A percentile compares a stretch with the other conserved stretches of the same genome.
Conservation (phyloP, 1,284 basidiomycete genomes). For the Ustilago sp. region DNA sequence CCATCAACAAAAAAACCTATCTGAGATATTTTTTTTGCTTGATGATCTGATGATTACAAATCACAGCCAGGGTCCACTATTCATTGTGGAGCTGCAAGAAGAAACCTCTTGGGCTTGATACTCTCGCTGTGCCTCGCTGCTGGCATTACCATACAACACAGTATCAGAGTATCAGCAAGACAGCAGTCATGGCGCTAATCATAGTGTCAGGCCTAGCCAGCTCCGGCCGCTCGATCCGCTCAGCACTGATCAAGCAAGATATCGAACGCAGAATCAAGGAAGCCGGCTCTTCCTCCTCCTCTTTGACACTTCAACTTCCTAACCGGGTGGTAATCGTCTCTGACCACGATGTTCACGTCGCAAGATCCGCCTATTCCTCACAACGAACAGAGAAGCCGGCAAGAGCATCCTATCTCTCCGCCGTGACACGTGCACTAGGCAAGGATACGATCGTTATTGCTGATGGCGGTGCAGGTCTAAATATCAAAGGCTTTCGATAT, state of each 20-base stretch:
- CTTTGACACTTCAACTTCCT: constrained; percentile 71
- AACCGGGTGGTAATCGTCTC: constrained; percentile 76
- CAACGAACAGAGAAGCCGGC: constrained; percentile 88
- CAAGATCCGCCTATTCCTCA: constrained; percentile 78
- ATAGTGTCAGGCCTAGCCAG: constrained; percentile 91
- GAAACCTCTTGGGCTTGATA: constrained; percentile 6
- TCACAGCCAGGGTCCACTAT: constrained; percentile 17
- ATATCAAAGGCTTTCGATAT: constrained; percentile 95
- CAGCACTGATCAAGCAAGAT: constrained; percentile 76
- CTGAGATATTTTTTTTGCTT: not conserved
- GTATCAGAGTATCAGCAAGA: not conserved
- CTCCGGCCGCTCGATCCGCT: constrained; percentile 85
- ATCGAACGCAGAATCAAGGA: constrained; percentile 75
- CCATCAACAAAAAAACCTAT: not conserved
- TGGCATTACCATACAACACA: not conserved
- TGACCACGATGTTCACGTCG: constrained; percentile 80
- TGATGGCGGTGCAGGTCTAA: constrained; percentile 82
- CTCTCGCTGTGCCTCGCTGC: not conserved
- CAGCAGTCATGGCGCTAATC: constrained; percentile 83
- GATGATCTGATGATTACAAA: constrained; percentile 14
- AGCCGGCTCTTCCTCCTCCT: constrained; percentile 72
- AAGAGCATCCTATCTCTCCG: constrained; percentile 85
- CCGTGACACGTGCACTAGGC: constrained; percentile 81
- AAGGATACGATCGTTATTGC: constrained; percentile 84
- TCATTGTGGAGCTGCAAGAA: constrained; percentile 7